Conservation (phyloP, 495 filamentous ascomycete species). For the Choiromyces venosus region DNA sequence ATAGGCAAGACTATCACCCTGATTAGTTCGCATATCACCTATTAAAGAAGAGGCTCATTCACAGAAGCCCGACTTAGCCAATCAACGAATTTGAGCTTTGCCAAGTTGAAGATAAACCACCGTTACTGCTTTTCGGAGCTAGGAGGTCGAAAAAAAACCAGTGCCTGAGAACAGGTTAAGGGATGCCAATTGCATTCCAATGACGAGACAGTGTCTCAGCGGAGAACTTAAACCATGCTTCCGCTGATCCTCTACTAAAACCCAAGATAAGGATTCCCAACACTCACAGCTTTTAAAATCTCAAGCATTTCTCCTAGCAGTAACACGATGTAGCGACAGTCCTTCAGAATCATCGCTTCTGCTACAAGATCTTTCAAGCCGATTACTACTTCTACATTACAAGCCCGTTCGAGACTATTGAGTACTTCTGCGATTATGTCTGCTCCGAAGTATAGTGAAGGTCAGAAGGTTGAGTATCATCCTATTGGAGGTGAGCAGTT, state of each 20-base stretch:
- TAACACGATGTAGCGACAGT: background rate
- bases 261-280: background rate
- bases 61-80: no score
- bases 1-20: no score
- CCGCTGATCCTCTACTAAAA: background rate
- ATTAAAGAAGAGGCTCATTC: no score
- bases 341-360: background rate
- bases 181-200: background rate
- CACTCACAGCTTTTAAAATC: background rate
- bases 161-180: no score
- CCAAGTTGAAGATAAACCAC: no score
- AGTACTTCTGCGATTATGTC: background rate
- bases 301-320: background rate
- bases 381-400: background rate
- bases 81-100: no score
- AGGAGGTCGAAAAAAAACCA: no score
- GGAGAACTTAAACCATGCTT: background rate
- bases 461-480: slow-evolving; percentile 39
- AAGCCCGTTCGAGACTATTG: background rate
- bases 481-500: slow-evolving; percentile 39
- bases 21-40: no score
- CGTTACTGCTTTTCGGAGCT: no score
- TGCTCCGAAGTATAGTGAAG: slow-evolving; percentile 24
- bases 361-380: background rate
- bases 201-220: background rate